Conservation (phyloP, 257 asterid genomes). For the Solanum etuberosum region DNA sequence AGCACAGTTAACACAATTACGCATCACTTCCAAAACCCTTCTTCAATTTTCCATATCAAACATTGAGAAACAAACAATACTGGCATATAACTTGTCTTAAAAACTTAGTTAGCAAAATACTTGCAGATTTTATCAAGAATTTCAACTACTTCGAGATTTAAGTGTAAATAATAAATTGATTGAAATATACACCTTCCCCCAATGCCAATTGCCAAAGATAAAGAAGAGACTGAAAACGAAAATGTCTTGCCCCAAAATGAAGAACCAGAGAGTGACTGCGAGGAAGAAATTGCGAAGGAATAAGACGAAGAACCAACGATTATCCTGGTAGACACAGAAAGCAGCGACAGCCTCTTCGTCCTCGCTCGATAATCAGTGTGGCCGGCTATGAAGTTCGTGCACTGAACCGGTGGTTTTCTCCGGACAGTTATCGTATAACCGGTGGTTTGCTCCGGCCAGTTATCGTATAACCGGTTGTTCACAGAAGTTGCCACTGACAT, state of each 20-base stretch:
- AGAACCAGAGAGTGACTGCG: neutral
- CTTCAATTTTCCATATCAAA: neutral
- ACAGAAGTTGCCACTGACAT: neutral
- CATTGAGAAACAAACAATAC: neutral
- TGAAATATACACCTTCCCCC: neutral
- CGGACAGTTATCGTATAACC: neutral
- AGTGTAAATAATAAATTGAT: neutral
- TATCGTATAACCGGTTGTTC: neutral
- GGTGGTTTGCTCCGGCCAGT: neutral
- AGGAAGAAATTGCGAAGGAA: neutral
- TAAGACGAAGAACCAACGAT: neutral
- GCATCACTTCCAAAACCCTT: neutral
- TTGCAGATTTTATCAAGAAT: neutral
- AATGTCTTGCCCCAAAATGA: neutral
- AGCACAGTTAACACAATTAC: neutral
- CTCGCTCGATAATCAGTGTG: neutral
- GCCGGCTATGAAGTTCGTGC: neutral
- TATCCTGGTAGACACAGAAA: neutral
- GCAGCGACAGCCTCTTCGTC: neutral
- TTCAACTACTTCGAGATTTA: neutral
- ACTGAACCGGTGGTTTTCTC: neutral
- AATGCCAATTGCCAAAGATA: neutral
- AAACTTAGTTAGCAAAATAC: neutral
- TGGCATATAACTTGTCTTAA: neutral
- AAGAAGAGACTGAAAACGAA: neutral